phyloP scores from a whole-genome alignment of 2,329 filamentous ascomycete genomes.

The Talaromyces sp. region DNA sequence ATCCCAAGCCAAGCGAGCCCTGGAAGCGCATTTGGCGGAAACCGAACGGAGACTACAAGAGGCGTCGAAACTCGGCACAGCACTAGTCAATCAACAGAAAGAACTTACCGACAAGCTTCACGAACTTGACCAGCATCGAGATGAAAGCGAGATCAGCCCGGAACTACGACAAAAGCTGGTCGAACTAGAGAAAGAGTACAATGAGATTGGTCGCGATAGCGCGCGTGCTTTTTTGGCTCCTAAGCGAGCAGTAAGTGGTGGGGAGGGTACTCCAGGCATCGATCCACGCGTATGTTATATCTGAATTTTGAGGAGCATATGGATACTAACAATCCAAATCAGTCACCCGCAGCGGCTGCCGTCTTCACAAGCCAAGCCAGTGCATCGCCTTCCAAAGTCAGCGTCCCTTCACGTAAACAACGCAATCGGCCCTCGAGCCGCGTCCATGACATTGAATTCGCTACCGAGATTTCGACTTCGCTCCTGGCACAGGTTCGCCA shows the following conservation, averaged over 20 bases:
- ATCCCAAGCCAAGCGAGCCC: constrained; percentile 77
- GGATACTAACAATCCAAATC: constrained; percentile 16
- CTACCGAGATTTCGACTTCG: constrained; percentile 95
- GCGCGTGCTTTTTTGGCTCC: constrained; percentile 84
- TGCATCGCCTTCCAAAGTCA: constrained; percentile 83
- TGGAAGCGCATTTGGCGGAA: constrained; percentile 88
- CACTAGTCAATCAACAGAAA: constrained; percentile 80
- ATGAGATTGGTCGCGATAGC: constrained; percentile 85
- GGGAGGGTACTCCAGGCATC: constrained; percentile 50
- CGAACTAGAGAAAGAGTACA: constrained; percentile 91
- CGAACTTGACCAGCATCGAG: constrained; percentile 75
- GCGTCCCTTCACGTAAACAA: constrained; percentile 79
- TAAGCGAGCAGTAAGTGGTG: constrained; percentile 70
- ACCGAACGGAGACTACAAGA: constrained; percentile 89
- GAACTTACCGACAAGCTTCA: constrained; percentile 76
- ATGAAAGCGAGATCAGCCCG: constrained; percentile 73
- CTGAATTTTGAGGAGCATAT: neutral
- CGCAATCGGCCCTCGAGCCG: constrained; percentile 85
- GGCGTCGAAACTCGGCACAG: constrained; percentile 81
- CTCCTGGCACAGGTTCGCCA: constrained; percentile 91
- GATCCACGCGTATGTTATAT: constrained; percentile 44
- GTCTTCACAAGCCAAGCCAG: constrained; percentile 82
- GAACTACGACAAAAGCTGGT: constrained; percentile 78
- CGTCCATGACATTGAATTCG: constrained; percentile 94
- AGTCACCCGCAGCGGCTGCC: constrained; percentile 69